Evolutionary conservation across 495 filamentous ascomycete genomes (phyloP).

Genomic region (Aspergillus asperescens): DNA sequence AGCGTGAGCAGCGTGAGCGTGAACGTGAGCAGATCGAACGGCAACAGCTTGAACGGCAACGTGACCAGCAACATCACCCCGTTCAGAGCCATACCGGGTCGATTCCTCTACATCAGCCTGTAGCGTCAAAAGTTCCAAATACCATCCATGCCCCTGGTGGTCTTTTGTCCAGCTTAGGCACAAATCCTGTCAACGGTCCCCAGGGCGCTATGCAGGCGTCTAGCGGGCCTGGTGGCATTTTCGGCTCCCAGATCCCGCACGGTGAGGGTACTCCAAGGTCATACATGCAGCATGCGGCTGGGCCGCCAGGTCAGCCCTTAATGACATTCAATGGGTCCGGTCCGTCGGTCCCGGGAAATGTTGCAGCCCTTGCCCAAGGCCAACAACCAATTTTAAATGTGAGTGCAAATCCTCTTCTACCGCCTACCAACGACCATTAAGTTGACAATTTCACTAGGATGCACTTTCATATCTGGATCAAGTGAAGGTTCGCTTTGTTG

Average conservation of each 20-base stretch:
- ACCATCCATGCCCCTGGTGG: conserved; percentile 85
- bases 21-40: conserved; percentile 55
- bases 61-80: conserved; percentile 54
- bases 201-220: conserved; percentile 60
- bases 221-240: conserved; percentile 57
- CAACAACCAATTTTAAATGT: conserved; percentile 95
- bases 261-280: conserved; percentile 56
- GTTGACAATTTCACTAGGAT: conserved; percentile 55
- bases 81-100: conserved; percentile 81
- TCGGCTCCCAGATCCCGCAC: conserved; percentile 61
- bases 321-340: conserved; percentile 50
- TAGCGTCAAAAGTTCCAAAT: conserved; percentile 72
- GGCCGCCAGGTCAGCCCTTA: conserved; percentile 53
- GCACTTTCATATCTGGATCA: conserved; percentile 97
- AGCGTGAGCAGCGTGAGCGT: conserved; percentile 65
- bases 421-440: not conserved
- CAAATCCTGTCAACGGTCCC: conserved; percentile 46
- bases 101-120: conserved; percentile 84
- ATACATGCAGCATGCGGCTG: conserved; percentile 57
- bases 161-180: conserved; percentile 68
- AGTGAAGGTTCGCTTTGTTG: conserved; percentile 96
- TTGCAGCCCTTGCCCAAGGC: conserved; percentile 67
- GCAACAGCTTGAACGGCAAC: conserved; percentile 48
- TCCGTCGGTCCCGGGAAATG: conserved; percentile 47
- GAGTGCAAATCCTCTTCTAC: conserved; percentile 30